Base-by-base conservation (phyloP, 148 eudicot genomes). In the Drosera capensis region DNA sequence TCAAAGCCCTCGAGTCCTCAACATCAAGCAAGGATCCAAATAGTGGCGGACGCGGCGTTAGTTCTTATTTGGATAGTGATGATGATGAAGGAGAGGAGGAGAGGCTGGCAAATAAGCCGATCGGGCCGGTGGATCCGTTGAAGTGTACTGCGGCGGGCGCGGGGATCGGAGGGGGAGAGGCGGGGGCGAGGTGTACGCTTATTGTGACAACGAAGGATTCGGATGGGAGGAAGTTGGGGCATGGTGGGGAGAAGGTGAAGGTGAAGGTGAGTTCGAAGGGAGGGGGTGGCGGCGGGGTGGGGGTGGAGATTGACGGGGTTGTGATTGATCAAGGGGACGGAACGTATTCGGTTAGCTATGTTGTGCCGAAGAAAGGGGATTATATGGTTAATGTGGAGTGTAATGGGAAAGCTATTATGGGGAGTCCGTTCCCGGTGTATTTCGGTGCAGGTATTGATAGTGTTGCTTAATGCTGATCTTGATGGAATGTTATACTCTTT, bases 401-500 rank as follows among this genome's bases (percentile, higher is more conserved):
- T 45, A 78, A 80, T 61, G 94, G 92, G 51, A 78, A 57, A 62
- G 55, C 94, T 14, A 78, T 84, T 19, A 75, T 70, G 79, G 97
- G 97, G 24, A 90, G 95, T 59, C 97, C 94, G 8, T 90, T 90
- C 43, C 97, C 97, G 4, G 97, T 84, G 40, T 90, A 83, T 55
- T 90, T 90, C 65, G 84, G 97, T 68, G 72, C 88, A 64, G 97
- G 97, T 90, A 70, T n/a, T n/a, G n/a, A n/a, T n/a, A n/a, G n/a
- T n/a, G n/a, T n/a, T n/a, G n/a, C n/a, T n/a, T n/a, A n/a, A n/a
- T n/a, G n/a, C n/a, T n/a, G n/a, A n/a, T n/a, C n/a, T n/a, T n/a
- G n/a, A n/a, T n/a, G n/a, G n/a, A n/a, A n/a, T n/a, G n/a, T n/a
- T n/a, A n/a, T n/a, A n/a, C n/a, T n/a, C n/a, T n/a, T n/a, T n/a